These are phyloP conservation scores for Aspergillus pseudoviridinutans DNA, from an alignment of 2,329 filamentous ascomycete genomes.

Conservation along the genomic window DNA sequence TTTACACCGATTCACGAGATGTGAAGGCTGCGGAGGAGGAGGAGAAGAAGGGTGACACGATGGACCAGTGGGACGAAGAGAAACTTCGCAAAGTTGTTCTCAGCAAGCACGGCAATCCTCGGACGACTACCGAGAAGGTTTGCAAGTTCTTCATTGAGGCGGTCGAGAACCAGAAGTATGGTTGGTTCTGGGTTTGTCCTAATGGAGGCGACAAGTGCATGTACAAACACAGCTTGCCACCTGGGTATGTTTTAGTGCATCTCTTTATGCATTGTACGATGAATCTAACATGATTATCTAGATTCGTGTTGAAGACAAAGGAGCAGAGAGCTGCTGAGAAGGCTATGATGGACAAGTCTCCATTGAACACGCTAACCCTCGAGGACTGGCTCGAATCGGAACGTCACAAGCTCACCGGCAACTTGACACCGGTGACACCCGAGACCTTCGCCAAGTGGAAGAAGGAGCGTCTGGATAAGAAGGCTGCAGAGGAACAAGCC, in stretches of 20 bases:
- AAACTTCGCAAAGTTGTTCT: slow-evolving; percentile 86
- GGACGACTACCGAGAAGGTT: slow-evolving; percentile 94
- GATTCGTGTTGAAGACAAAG: slow-evolving; percentile 95
- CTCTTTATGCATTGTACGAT: not conserved
- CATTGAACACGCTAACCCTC: slow-evolving; percentile 86
- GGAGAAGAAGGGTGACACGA: slow-evolving; percentile 81
- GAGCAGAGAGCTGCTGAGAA: slow-evolving; percentile 95
- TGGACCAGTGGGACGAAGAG: slow-evolving; percentile 96
- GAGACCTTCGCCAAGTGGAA: slow-evolving; percentile 98
- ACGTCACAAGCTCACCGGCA: slow-evolving; percentile 89
- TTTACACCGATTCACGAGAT: slow-evolving; percentile 81
- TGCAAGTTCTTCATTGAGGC: slow-evolving; percentile 98
- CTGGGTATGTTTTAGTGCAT: slow-evolving; percentile 63
- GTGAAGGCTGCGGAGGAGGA: slow-evolving; percentile 63
- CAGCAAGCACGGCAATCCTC: slow-evolving; percentile 96
- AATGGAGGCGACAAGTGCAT: slow-evolving; percentile 97
- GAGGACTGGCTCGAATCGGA: slow-evolving; percentile 98
- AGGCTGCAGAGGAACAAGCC: slow-evolving; percentile 87
- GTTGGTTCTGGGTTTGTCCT: slow-evolving; percentile 98
- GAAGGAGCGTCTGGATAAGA: slow-evolving; percentile 89
- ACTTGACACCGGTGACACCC: slow-evolving; percentile 85
- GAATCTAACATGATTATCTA: slow-evolving; percentile 37
- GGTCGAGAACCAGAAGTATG: slow-evolving; percentile 97
- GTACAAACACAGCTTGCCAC: slow-evolving; percentile 93
- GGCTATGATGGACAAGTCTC: slow-evolving; percentile 91